These are phyloP conservation scores for Setomelanomma holmii DNA, from an alignment of 2,329 filamentous ascomycete genomes.

Conservation along the genomic window DNA sequence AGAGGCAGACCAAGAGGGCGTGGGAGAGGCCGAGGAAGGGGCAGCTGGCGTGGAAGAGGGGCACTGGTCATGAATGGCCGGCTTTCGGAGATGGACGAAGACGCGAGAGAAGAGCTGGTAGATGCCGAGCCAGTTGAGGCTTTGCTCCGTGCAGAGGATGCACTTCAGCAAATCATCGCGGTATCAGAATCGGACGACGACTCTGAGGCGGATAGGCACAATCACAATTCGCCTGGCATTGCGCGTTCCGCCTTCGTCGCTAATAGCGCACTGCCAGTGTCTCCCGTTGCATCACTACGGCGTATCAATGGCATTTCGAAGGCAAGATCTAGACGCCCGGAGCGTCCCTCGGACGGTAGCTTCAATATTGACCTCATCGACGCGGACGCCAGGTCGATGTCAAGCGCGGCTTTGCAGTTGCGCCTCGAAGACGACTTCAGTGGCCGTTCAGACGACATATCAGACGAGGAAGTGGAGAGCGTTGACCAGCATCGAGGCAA, in stretches of 20 bases:
- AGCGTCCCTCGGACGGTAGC: no score
- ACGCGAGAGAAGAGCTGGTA: slow-evolving; percentile 1
- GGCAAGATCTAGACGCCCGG: no score
- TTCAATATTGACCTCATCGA: slow-evolving; percentile 1
- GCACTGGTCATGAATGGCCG: not conserved
- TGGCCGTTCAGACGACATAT: not conserved
- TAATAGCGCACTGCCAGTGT: slow-evolving; percentile 39
- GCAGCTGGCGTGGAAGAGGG: slow-evolving; percentile 16
- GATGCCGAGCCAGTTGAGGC: slow-evolving; percentile 1
- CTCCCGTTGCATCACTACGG: slow-evolving; percentile 16
- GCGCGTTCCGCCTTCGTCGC: slow-evolving; percentile 40
- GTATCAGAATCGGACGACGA: slow-evolving; percentile 23
- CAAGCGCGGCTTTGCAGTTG: slow-evolving; percentile 18
- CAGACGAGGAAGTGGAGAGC: slow-evolving; percentile 4
- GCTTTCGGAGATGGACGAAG: slow-evolving; percentile 5
- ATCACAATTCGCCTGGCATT: slow-evolving; percentile 26
- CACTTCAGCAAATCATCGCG: slow-evolving; percentile 10
- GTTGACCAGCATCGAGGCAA: slow-evolving; percentile 14
- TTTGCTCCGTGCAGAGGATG: slow-evolving; percentile 3
- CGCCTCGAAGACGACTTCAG: slow-evolving; percentile 7
- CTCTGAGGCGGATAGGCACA: slow-evolving; percentile 1
- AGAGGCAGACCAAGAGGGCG: slow-evolving; percentile 17
- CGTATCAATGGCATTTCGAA: slow-evolving; percentile 5
- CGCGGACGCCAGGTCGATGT: slow-evolving; percentile 14
- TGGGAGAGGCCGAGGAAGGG: slow-evolving; percentile 25